A percentile compares a stretch with the other conserved stretches of the same genome.
Conservation (phyloP, 192 early-diverging fungal species). For the Backusella macrospora region DNA sequence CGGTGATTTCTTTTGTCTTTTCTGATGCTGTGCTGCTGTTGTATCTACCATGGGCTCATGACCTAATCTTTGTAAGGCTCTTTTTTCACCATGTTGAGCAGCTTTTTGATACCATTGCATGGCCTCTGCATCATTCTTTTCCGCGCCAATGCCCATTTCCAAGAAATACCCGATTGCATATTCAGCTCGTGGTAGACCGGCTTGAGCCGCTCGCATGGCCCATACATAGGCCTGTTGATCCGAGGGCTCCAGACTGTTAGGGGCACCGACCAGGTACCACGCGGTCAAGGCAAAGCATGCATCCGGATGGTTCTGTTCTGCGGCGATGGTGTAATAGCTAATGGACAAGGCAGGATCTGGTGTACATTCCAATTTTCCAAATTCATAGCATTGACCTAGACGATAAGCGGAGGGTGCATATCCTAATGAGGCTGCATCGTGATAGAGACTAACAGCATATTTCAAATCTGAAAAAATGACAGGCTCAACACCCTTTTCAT, state of each 20-base stretch:
- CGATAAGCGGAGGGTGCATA: constrained; percentile 64
- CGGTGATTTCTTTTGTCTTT: not conserved
- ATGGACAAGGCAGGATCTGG: constrained; percentile 51
- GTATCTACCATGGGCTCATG: not conserved
- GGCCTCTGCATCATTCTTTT: constrained; percentile 53
- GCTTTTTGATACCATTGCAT: constrained; percentile 66
- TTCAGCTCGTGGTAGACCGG: constrained; percentile 53
- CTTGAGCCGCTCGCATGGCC: constrained; percentile 57
- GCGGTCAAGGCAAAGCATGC: constrained; percentile 59
- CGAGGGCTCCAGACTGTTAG: constrained; percentile 50
- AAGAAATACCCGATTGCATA: constrained; percentile 65
- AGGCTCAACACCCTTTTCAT: constrained; percentile 53
- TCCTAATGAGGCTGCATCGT: constrained; percentile 61
- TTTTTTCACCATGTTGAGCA: constrained; percentile 58
- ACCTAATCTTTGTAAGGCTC: constrained; percentile 48
- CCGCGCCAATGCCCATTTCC: constrained; percentile 59
- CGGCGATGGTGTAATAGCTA: constrained; percentile 59
- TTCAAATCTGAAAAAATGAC: constrained; percentile 54
- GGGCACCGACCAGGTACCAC: constrained; percentile 62
- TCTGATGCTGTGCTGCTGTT: not conserved
- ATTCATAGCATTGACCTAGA: constrained; percentile 61
- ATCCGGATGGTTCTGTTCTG: constrained; percentile 60
- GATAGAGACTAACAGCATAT: constrained; percentile 59
- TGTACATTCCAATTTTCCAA: constrained; percentile 52
- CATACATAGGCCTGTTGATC: constrained; percentile 52